Base-by-base conservation (phyloP, 805 yeast genomes). In the Zygotorulaspora chibaensis region DNA sequence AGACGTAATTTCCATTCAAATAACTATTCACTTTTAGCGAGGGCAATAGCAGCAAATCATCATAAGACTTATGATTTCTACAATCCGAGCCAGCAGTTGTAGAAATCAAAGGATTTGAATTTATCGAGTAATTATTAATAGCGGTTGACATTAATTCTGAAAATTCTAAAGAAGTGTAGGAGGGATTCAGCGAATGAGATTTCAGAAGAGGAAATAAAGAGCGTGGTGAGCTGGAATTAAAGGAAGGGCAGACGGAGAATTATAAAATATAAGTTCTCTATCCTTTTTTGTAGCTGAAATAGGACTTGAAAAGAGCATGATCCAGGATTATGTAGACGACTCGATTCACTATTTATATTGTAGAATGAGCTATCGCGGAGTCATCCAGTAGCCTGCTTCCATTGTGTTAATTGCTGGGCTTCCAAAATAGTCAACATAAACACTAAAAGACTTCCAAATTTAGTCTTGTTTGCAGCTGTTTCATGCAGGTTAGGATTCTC, bases 41-140 rank as follows among this genome's bases (percentile, higher is more conserved):
- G 3, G 59, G 54, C 15, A 57, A 48, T 18, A 55, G 36, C n/a
- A 58, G 47, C 12, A 57, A 44, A 44, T 58, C 63, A 43, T 58
- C 63, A 30, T 54, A 55, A 13, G 57, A 52, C 10, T 40, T 46
- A 30, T 44, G 48, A 25, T 47, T 48, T 29, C 47, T 47, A 10
- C 44, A 37, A 35, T 46, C 53, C 31, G 53, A 43, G 36, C 53
- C 53, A 49, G 53, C 53, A 40, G 53, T 39, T 43, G 50, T 16
- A 38, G 45, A 37, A 23, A 41, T 39, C 25, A 46, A 38, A 25
- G 49, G 31, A 25, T 46, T 35, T 15, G 30, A 31, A 33, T 48
- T 35, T 35, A 48, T 46, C 13, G 52, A 43, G 43, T 48, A 48
- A 36, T 42, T 35, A 42, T 45, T 48, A 25, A 48, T 43, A 29